A percentile compares a stretch with the other conserved stretches of the same genome.
Evolutionary conservation across 768 basidiomycete species (phyloP).

Genomic region (Glaciozyma martinii): DNA sequence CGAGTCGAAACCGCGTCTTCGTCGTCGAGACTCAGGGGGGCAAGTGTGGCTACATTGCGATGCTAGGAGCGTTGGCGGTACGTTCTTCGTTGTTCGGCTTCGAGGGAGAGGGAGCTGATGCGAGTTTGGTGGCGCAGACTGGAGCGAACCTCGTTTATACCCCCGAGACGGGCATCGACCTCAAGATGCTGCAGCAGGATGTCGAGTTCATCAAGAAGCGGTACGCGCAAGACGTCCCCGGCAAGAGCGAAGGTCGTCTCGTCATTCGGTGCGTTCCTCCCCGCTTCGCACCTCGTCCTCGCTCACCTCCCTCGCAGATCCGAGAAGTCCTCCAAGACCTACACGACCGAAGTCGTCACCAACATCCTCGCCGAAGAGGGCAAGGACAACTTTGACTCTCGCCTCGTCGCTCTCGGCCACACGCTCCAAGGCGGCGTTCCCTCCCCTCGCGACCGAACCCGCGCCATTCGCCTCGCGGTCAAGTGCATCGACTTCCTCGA

Average conservation of each 20-base stretch:
- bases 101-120: neutral
- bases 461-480: constrained; percentile 78
- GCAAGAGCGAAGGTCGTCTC: constrained; percentile 84
- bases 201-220: constrained; percentile 79
- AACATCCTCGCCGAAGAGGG: constrained; percentile 95
- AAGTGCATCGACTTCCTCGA: constrained; percentile 95
- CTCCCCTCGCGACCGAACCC: constrained; percentile 85
- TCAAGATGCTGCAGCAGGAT: constrained; percentile 71
- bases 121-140: constrained; percentile 46
- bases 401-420: constrained; percentile 92
- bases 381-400: constrained; percentile 79
- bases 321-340: constrained; percentile 76
- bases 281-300: neutral
- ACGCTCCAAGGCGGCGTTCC: constrained; percentile 93
- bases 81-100: constrained; percentile 40
- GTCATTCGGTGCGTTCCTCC: constrained; percentile 63
- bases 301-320: constrained; percentile 47
- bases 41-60: constrained; percentile 88
- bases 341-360: constrained; percentile 82
- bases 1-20: constrained; percentile 90
- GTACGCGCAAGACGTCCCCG: constrained; percentile 75
- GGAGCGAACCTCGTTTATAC: constrained; percentile 91
- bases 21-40: constrained; percentile 98
- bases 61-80: constrained; percentile 90
- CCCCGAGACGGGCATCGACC: constrained; percentile 77